Base-by-base conservation (phyloP, 1,284 basidiomycete genomes). In the Ganoderma lucidum region DNA sequence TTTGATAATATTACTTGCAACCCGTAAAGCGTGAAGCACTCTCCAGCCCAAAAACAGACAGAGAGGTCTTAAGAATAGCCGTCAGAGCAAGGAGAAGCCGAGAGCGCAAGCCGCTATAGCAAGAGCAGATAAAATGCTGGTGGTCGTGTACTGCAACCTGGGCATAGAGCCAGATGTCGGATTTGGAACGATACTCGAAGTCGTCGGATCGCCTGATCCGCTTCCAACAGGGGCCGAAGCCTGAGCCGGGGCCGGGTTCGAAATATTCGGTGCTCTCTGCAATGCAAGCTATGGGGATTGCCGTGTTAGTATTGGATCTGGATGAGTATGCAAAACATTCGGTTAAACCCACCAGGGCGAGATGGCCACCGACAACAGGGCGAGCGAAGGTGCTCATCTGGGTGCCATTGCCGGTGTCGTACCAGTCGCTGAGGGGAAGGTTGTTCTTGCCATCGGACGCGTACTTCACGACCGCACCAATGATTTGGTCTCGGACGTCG, bases 351-450 rank as follows among this genome's bases (percentile, higher is more conserved):
- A 83, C 80, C 72, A 83, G 64, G n/a, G 83, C 87, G 12, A 88
- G 80, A 78, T 90, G 88, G 37, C 88, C 88, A 30, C 88, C 88
- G 8, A 87, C 87, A 9, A 88, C 88, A n/a, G 88, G 87, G n/a
- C 88, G 82, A 5, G 87, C 87, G 59, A 83, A 81, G 60, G 8
- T 15, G 6, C 48, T 28, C 9, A 51, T 37, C 65, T 55, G 23
- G 6, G 60, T 53, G 3, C 87, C 88, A 65, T 83, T 80, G 2
- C 78, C 79, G 0, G 87, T 85, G 70, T 91, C 89, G 75, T 91
- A 91, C 88, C 86, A 88, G 72, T 91, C 89, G 0, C 86, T 84
- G 39, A 90, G 79, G 1, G 89, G 88, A 64, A 82, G 81, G 30
- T 78, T 81, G 75, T 83, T 88, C 61, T 81, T 74, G 17, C 86